phyloP scores from a whole-genome alignment of 441 rosid species.

The Euphorbia schlechtendalii region DNA sequence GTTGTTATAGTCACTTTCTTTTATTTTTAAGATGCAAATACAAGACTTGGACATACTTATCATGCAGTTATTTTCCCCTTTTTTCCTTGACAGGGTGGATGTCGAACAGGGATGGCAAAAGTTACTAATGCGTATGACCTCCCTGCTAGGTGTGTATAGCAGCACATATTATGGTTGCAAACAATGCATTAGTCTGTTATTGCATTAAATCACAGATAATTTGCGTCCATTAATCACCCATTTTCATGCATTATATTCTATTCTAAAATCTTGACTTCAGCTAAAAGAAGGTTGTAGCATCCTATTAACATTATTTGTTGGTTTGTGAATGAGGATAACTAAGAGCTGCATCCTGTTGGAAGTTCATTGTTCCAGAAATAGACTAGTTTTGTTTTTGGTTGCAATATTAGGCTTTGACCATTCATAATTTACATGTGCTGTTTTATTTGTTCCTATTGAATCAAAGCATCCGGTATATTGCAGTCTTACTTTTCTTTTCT shows the following conservation, averaged over 20 bases:
- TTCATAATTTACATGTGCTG: not conserved
- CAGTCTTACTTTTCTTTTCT: conserved; percentile 1
- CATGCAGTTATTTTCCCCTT: conserved; percentile 14
- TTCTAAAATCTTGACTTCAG: not conserved
- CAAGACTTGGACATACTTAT: conserved; percentile 14
- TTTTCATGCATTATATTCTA: not conserved
- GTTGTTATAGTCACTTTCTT: conserved; percentile 9
- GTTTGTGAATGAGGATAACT: not conserved
- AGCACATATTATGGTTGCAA: conserved; percentile 1
- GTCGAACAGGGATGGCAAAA: conserved; percentile 98
- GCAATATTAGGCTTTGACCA: not conserved
- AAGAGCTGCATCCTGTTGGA: conserved; percentile 2
- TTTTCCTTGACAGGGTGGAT: conserved; percentile 70
- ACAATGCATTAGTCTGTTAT: not conserved
- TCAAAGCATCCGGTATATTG: not conserved
- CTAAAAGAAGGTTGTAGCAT: not conserved
- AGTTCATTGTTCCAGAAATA: not conserved
- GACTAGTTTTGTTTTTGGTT: conserved; percentile 5
- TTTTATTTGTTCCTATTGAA: not conserved
- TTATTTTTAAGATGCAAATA: conserved; percentile 12
- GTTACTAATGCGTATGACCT: conserved; percentile 96
- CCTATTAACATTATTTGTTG: not conserved
- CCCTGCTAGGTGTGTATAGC: conserved; percentile 73
- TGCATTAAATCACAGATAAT: not conserved
- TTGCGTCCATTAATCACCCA: not conserved